phyloP scores from a whole-genome alignment of 2,329 filamentous ascomycete species.

The Pseudogymnoascus sp. region DNA sequence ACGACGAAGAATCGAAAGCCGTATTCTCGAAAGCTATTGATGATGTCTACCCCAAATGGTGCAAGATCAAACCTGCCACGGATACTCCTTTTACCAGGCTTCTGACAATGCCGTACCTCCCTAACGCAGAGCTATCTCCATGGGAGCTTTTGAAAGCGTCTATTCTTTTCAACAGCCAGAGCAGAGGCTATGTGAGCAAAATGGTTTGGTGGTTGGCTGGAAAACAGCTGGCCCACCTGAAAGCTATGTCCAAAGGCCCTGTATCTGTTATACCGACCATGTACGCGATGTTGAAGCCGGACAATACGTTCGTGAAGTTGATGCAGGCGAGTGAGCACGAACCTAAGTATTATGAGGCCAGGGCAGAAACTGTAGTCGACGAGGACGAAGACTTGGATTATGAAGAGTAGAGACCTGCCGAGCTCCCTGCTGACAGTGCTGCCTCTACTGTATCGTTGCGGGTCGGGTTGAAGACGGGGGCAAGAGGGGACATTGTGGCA shows the following conservation, averaged over 20 bases:
- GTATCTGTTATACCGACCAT: slow-evolving; percentile 15
- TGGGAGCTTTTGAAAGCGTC: slow-evolving; percentile 43
- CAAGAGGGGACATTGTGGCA: background rate
- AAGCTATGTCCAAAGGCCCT: slow-evolving; percentile 14
- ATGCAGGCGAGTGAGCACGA: background rate
- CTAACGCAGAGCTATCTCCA: slow-evolving; percentile 17
- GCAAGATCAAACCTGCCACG: slow-evolving; percentile 20
- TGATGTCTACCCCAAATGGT: slow-evolving; percentile 18
- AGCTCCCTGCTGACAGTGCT: background rate
- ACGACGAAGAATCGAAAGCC: slow-evolving; percentile 3
- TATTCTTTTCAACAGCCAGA: slow-evolving; percentile 23
- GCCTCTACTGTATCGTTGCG: background rate
- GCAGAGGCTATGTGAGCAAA: background rate
- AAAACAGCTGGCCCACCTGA: slow-evolving; percentile 23
- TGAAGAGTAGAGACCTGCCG: background rate
- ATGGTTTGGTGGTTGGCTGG: slow-evolving; percentile 27
- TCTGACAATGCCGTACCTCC: slow-evolving; percentile 15
- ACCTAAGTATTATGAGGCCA: background rate
- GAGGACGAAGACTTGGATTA: slow-evolving; percentile 6
- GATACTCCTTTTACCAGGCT: slow-evolving; percentile 17
- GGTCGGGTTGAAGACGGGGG: background rate
- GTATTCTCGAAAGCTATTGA: slow-evolving; percentile 12
- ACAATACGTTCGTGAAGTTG: slow-evolving; percentile 16
- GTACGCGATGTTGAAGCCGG: slow-evolving; percentile 19
- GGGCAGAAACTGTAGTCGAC: background rate